A percentile compares a stretch with the other conserved stretches of the same genome.
Evolutionary conservation across 2,329 filamentous ascomycete genomes (phyloP).

Genomic region (Ophiostoma ips): DNA sequence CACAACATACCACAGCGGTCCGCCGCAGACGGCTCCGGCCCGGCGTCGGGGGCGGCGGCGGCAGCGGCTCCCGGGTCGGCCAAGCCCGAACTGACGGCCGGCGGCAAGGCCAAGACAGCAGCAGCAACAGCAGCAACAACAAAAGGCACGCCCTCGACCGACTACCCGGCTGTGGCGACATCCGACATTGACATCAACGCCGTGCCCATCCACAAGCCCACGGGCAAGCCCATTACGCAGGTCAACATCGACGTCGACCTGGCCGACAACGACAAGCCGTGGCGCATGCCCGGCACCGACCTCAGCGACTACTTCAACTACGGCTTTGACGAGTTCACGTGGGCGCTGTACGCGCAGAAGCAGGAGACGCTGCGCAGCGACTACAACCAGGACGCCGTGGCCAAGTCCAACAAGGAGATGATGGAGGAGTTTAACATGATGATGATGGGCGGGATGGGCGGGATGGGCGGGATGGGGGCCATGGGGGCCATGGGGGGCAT

Average conservation of each 20-base stretch:
- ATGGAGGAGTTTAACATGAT: constrained; percentile 57
- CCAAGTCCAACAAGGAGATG: constrained; percentile 63
- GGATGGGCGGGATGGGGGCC: constrained; percentile 13
- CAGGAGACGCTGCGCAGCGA: constrained; percentile 68
- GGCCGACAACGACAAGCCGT: constrained; percentile 76
- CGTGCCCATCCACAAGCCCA: constrained; percentile 63
- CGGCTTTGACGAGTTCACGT: constrained; percentile 96
- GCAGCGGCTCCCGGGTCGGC: neutral
- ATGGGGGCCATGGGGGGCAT: too few species aligned
- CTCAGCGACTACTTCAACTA: constrained; percentile 98
- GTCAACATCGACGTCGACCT: constrained; percentile 63
- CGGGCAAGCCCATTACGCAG: constrained; percentile 69
- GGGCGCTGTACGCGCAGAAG: constrained; percentile 85
- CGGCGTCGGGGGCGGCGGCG: too few species aligned
- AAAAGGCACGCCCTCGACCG: constrained; percentile 12
- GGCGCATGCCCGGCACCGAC: constrained; percentile 88
- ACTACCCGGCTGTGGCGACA: constrained; percentile 50
- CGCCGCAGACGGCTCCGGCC: constrained; percentile 37
- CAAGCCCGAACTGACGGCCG: neutral
- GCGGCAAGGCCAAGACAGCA: neutral
- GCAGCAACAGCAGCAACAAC: too few species aligned
- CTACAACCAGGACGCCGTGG: constrained; percentile 52
- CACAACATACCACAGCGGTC: constrained; percentile 50
- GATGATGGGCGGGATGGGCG: constrained; percentile 40
- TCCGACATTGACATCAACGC: constrained; percentile 77